These are phyloP conservation scores for Hypoxylon sp. DNA, from an alignment of 2,329 filamentous ascomycete genomes.

Conservation along the genomic window DNA sequence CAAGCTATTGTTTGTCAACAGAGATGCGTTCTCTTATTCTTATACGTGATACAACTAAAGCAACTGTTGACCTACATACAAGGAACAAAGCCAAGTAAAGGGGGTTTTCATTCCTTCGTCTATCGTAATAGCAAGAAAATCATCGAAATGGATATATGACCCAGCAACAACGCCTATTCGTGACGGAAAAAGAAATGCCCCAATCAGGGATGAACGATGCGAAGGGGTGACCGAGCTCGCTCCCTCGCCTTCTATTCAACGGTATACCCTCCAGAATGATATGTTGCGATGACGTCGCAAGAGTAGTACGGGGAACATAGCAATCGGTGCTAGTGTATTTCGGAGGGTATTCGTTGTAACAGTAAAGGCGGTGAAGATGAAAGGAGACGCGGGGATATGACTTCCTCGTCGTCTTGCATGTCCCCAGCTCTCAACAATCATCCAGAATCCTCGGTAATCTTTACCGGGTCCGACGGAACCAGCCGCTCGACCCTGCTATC, in stretches of 20 bases:
- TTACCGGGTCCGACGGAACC: conserved; percentile 91
- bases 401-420: conserved; percentile 1
- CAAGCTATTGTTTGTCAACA: not conserved
- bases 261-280: conserved; percentile 1
- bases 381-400: conserved; percentile 1
- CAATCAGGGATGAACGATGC: conserved; percentile 17
- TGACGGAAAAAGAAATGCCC: conserved; percentile 29
- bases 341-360: not conserved
- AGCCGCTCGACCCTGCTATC: conserved; percentile 87
- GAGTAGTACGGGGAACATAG: not conserved
- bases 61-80: conserved; percentile 16
- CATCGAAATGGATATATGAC: conserved; percentile 43
- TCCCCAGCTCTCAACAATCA: conserved; percentile 5
- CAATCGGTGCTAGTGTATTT: conserved; percentile 2
- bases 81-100: conserved; percentile 22
- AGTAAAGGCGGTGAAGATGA: conserved; percentile 11
- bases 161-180: conserved; percentile 43
- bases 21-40: conserved; percentile 8
- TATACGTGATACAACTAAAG: conserved; percentile 13
- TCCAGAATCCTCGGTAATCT: conserved; percentile 23
- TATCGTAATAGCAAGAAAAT: conserved; percentile 38
- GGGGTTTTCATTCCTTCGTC: conserved; percentile 36
- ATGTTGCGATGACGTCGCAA: conserved; percentile 1
- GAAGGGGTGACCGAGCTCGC: conserved; percentile 8
- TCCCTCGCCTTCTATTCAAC: conserved; percentile 14